A percentile compares a stretch with the other conserved stretches of the same genome.
Conservation (phyloP, 192 early-diverging fungal species). For the Diversispora eburnea region DNA sequence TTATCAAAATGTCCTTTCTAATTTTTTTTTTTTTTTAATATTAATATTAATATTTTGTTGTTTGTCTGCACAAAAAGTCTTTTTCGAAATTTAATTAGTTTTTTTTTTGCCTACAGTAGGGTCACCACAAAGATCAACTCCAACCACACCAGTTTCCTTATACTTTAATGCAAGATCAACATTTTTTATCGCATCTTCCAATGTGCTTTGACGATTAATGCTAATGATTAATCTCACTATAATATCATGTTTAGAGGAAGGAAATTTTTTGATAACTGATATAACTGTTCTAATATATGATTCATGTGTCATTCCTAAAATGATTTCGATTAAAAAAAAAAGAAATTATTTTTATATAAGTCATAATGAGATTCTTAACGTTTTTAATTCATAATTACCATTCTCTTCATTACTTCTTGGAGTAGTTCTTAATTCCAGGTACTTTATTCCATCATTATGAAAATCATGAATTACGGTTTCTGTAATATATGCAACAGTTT, state of each 20-base stretch:
- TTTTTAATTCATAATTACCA: conserved; percentile 4
- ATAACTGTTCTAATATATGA: conserved; percentile 46
- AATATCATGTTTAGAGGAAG: conserved; percentile 32
- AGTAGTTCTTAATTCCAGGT: conserved; percentile 58
- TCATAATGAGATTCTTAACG: too few species aligned
- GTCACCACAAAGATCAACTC: conserved; percentile 63
- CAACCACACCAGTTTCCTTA: conserved; percentile 42
- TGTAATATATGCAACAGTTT: conserved; percentile 39
- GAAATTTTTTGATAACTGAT: conserved; percentile 27
- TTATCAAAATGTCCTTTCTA: conserved; percentile 38
- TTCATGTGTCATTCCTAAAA: conserved; percentile 48
- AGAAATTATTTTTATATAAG: too few species aligned
- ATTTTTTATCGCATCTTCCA: conserved; percentile 47
- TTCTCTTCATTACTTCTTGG: conserved; percentile 43
- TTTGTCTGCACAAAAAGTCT: too few species aligned
- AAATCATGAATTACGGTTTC: conserved; percentile 48
- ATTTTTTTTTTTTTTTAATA: conserved; percentile 9
- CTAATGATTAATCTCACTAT: conserved; percentile 47
- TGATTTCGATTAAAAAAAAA: too few species aligned
- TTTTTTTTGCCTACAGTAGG: conserved; percentile 15
- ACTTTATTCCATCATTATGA: conserved; percentile 48
- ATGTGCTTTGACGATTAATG: conserved; percentile 48
- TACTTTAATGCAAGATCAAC: conserved; percentile 50
- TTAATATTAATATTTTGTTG: background rate
- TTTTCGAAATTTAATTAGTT: too few species aligned